phyloP scores from a whole-genome alignment of 2,329 filamentous ascomycete species.

The Talaromyces sp. region DNA sequence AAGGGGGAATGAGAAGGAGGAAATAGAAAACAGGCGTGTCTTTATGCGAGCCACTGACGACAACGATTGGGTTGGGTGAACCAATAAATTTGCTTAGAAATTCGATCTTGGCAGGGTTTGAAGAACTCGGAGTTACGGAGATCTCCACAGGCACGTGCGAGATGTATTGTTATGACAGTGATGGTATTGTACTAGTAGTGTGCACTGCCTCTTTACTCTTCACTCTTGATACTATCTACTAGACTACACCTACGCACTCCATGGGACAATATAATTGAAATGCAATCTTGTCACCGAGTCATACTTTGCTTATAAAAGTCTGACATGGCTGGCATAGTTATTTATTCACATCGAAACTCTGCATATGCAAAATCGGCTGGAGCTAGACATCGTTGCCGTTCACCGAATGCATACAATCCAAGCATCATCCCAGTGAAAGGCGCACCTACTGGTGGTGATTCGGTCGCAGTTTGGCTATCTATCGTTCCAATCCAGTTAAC shows the following conservation, averaged over 20 bases:
- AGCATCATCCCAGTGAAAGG: constrained; percentile 51
- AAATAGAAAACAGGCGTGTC: constrained; percentile 2
- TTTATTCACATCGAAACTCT: constrained; percentile 16
- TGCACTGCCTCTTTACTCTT: too few relatives aligned
- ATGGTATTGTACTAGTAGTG: too few relatives aligned
- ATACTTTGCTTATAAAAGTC: too few relatives aligned
- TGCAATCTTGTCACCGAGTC: too few relatives aligned
- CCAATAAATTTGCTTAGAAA: constrained; percentile 4
- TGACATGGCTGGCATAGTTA: too few relatives aligned
- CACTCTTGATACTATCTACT: too few relatives aligned
- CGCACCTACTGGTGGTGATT: constrained; percentile 42
- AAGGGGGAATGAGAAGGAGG: not conserved
- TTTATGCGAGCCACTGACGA: constrained; percentile 16
- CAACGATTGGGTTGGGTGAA: not conserved
- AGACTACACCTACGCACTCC: too few relatives aligned
- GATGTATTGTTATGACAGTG: not conserved
- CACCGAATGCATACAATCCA: constrained; percentile 50
- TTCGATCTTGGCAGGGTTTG: not conserved
- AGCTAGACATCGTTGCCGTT: constrained; percentile 41
- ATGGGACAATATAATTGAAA: too few relatives aligned
- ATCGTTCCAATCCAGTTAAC: constrained; percentile 33
- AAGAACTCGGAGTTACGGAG: not conserved
- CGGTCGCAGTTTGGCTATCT: constrained; percentile 37
- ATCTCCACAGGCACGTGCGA: not conserved
- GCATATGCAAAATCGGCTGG: constrained; percentile 48